Evolutionary conservation across 1,284 basidiomycete genomes (phyloP).

Genomic region (Ustilago xerochloae): DNA sequence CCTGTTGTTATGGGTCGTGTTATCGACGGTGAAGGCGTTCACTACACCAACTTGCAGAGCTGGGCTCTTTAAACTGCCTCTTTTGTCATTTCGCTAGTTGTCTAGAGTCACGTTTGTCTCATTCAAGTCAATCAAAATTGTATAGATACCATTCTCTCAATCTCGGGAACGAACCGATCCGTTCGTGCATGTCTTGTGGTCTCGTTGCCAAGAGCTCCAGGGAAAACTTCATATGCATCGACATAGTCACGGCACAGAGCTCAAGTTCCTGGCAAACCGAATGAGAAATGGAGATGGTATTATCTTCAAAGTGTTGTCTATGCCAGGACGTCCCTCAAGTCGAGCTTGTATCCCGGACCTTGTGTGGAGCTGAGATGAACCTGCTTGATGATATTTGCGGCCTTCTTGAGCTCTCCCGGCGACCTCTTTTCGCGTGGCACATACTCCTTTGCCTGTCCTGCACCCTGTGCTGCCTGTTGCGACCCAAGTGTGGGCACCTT

Average conservation of each 20-base stretch:
- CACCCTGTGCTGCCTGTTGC: conserved; percentile 29
- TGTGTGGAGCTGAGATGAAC: conserved; percentile 85
- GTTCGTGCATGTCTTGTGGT: neutral
- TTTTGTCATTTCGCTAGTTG: neutral
- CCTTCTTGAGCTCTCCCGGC: conserved; percentile 48
- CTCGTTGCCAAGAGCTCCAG: too few relatives aligned
- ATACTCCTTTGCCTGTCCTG: conserved; percentile 39
- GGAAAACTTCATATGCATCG: too few relatives aligned
- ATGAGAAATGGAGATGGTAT: neutral
- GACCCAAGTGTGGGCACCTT: conserved; percentile 51
- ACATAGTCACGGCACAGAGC: too few relatives aligned
- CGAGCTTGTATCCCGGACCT: conserved; percentile 82
- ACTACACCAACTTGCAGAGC: conserved; percentile 55
- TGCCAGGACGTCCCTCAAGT: conserved; percentile 54
- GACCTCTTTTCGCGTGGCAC: conserved; percentile 23
- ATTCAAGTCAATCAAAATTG: conserved; percentile 7
- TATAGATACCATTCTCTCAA: conserved; percentile 21
- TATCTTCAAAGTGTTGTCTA: neutral
- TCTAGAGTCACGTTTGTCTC: neutral
- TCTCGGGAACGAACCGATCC: too few relatives aligned
- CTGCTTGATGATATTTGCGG: conserved; percentile 68
- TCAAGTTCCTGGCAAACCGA: neutral
- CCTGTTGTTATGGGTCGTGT: conserved; percentile 63
- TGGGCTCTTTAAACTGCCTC: conserved; percentile 38
- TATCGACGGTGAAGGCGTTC: conserved; percentile 53